Base-by-base conservation (phyloP, 2,329 filamentous ascomycete species). In the Rhexocercosporidium sp. region DNA sequence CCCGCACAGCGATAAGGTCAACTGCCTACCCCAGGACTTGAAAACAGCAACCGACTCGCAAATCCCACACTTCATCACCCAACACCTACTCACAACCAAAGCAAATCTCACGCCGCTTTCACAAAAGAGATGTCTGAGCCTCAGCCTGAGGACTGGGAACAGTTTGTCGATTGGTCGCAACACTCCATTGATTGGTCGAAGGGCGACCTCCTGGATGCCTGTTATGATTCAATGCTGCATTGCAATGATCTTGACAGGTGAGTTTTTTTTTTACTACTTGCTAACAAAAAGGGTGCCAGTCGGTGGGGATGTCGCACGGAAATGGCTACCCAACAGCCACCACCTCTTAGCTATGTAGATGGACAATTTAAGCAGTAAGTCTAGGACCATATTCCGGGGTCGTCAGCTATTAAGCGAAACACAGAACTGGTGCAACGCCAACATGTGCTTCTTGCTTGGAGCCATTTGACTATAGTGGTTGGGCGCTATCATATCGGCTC, bases 271-370 rank as follows among this genome's bases (percentile, higher is more conserved):
- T 70, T 68, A 69, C 5, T 46, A n/a, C 54, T 66, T 65, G 67
- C 72, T 72, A 72, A 73, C 64, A 70, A 73, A 70, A 71, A 72
- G 70, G 70, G 69, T 70, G 70, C 54, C 11, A 70, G 63, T 14
- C 34, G 16, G n/a, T n/a, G n/a, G n/a, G n/a, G n/a, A n/a, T n/a
- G n/a, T n/a, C n/a, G n/a, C n/a, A n/a, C n/a, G n/a, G 20, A n/a
- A 57, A 44, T n/a, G n/a, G n/a, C 25, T 3, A 22, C 5, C 37
- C 14, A 25, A 22, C 41, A 4, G 62, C 34, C 0, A 67, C 29
- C 3, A 3, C 9, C 9, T 31, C 29, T 31, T 31, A 9, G 29
- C 29, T 9, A 5, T 31, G 29, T 31, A 31, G n/a, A n/a, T n/a
- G n/a, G n/a, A n/a, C n/a, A n/a, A n/a, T n/a, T n/a, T n/a, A n/a